Base-by-base conservation (phyloP, 2,329 filamentous ascomycete species). In the Lasiodiplodia sp. region DNA sequence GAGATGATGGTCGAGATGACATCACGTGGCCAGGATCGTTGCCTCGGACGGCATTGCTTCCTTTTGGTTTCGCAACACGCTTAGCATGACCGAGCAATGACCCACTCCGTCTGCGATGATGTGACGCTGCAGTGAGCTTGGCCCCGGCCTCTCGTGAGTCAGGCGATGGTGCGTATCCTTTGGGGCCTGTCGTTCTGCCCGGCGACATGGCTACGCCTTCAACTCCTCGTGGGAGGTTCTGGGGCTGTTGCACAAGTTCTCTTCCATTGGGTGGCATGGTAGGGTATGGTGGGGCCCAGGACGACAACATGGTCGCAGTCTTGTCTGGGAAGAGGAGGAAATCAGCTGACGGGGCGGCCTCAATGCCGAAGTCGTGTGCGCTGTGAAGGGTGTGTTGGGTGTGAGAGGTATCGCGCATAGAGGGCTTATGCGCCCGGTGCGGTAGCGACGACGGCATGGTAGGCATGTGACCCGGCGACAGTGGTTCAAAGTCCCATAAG, bases 321-420 rank as follows among this genome's bases (percentile, higher is more conserved):
- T 52, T n/a, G 10, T 67, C 65, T 37, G 65, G 65, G 34, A 60
- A 67, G 14, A 60, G 40, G 18, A 52, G 44, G 31, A 67, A 67
- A 21, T 67, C 65, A 51, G 12, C 37, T 31, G 34, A 40, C 55
- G 28, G 38, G 34, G 34, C 28, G 25, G 55, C 28, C 40, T 51
- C 53, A 14, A 21, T 38, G 12, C 44, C 44, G 11, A 10, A 16
- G 47, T 52, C 28, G 60, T 25, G 38, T 10, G 8, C 44, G 23
- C 28, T 28, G 18, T n/a, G n/a, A 64, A 52, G n/a, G 16, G 60
- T 28, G 52, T 16, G 60, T 47, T 53, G 28, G 6, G 38, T 34
- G 18, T 49, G 25, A 14, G 51, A 31, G 31, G 14, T 25, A 37
- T 52, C 7, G 16, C 16, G 10, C 10, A 31, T 23, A 2, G 60